phyloP scores from a whole-genome alignment of 2,329 filamentous ascomycete genomes.

The Teratosphaeria viscida region DNA sequence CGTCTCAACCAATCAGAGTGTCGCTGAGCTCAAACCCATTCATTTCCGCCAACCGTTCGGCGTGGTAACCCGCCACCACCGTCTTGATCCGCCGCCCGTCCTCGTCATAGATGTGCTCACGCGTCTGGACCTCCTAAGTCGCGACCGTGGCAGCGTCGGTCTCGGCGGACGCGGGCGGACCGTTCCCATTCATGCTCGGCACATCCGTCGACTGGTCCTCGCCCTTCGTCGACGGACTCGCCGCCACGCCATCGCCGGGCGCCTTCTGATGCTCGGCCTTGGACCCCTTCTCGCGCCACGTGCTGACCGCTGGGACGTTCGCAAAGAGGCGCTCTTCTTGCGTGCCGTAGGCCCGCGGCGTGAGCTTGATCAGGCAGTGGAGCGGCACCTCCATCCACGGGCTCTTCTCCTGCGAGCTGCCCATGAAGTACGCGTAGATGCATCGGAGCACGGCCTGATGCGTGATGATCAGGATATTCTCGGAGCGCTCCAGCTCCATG shows the following conservation, averaged over 20 bases:
- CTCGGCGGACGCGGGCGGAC: neutral
- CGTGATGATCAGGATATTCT: conserved; percentile 96
- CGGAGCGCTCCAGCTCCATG: conserved; percentile 93
- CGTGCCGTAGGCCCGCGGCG: conserved; percentile 86
- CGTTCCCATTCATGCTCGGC: neutral
- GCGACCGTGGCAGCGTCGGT: neutral
- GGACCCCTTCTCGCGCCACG: conserved; percentile 88
- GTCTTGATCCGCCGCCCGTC: neutral
- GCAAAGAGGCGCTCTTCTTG: conserved; percentile 80
- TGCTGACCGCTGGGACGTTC: conserved; percentile 90
- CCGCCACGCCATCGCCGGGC: neutral
- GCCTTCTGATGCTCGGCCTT: conserved; percentile 60
- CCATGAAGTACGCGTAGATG: conserved; percentile 99
- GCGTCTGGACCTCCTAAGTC: neutral
- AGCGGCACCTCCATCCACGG: conserved; percentile 98
- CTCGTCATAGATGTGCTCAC: neutral
- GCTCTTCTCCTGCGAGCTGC: conserved; percentile 81
- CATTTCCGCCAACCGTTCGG: neutral
- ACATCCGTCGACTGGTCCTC: neutral
- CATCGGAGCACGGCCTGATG: conserved; percentile 94
- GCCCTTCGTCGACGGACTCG: neutral
- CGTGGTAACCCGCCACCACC: neutral
- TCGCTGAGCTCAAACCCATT: neutral
- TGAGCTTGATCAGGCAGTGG: conserved; percentile 93
- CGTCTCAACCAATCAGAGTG: neutral